These are phyloP conservation scores for Neurospora sp. DNA, from an alignment of 495 filamentous ascomycete species.

Conservation along the genomic window DNA sequence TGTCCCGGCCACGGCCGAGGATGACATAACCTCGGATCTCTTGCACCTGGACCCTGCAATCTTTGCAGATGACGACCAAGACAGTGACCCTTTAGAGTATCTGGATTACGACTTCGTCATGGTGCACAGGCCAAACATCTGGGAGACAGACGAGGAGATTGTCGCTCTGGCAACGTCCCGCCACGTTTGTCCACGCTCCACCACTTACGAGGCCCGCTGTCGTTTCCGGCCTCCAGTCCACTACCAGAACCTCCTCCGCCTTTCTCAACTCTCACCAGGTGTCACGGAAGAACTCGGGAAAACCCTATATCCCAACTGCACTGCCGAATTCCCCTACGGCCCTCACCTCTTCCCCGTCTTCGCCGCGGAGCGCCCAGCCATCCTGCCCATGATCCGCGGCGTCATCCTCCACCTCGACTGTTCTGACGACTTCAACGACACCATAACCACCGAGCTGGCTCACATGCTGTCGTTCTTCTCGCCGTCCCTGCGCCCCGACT, in stretches of 20 bases:
- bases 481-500: neutral
- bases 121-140: neutral
- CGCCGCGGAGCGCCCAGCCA: neutral
- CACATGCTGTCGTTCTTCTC: neutral
- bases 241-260: neutral
- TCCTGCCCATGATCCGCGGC: neutral
- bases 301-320: neutral
- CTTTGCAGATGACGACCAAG: neutral
- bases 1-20: neutral
- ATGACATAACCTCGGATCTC: neutral
- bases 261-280: neutral
- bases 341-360: neutral
- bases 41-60: neutral
- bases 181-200: neutral
- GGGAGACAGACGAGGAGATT: neutral
- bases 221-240: neutral
- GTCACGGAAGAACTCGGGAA: constrained; percentile 1
- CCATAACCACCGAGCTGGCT: neutral
- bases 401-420: constrained; percentile 2
- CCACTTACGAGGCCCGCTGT: neutral
- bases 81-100: neutral
- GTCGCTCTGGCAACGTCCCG: neutral
- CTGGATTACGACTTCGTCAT: neutral
- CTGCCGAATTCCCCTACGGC: neutral
- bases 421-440: neutral